Evolutionary conservation across 768 basidiomycete genomes (phyloP).

Genomic region (Mycena albidolilacea): DNA sequence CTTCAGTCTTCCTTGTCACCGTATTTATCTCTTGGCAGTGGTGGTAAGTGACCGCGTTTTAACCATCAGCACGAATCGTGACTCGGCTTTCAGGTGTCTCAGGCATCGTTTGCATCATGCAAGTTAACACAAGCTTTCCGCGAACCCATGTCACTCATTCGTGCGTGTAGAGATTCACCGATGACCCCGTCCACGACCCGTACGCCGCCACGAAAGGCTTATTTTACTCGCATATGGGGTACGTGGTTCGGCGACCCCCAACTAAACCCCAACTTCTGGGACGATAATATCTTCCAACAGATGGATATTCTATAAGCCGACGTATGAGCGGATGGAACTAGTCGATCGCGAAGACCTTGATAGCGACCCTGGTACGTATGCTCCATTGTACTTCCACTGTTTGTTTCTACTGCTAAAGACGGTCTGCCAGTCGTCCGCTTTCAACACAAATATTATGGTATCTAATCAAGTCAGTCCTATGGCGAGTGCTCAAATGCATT

Average conservation of each 20-base stretch:
- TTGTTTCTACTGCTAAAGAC: background rate
- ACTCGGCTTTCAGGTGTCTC: constrained; percentile 65
- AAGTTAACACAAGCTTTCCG: constrained; percentile 6
- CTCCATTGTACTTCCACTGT: background rate
- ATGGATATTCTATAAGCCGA: constrained; percentile 88
- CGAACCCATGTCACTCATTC: constrained; percentile 14
- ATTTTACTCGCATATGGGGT: constrained; percentile 83
- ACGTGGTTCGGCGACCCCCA: background rate
- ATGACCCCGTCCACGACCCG: constrained; percentile 80
- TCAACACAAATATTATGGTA: constrained; percentile 80
- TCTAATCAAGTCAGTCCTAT: background rate
- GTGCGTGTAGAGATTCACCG: constrained; percentile 70
- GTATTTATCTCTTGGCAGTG: constrained; percentile 52
- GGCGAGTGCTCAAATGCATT: background rate
- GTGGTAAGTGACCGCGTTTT: constrained; percentile 58
- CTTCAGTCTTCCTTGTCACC: constrained; percentile 17
- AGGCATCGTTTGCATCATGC: constrained; percentile 83
- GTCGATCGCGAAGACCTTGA: constrained; percentile 81
- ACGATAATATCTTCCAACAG: constrained; percentile 1
- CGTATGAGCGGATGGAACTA: constrained; percentile 70
- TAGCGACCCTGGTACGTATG: constrained; percentile 72
- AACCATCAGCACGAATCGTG: background rate
- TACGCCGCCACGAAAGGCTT: constrained; percentile 84
- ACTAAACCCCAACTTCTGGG: background rate
- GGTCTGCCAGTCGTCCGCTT: constrained; percentile 69